These are phyloP conservation scores for Ophiobolus disseminans DNA, from an alignment of 2,329 filamentous ascomycete genomes.

Conservation along the genomic window DNA sequence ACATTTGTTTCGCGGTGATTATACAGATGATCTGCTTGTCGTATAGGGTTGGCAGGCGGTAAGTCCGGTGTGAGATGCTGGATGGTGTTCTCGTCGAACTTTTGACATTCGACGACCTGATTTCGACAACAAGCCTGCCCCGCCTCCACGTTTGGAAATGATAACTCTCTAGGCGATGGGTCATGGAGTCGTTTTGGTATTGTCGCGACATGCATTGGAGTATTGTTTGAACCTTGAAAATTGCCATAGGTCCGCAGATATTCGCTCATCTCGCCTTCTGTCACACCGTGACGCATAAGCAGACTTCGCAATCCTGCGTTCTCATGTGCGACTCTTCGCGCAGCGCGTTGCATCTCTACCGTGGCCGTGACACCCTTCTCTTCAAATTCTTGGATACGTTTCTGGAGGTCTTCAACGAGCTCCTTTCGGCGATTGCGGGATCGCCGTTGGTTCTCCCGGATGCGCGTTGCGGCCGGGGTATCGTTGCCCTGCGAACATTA, in stretches of 20 bases:
- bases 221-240: not conserved
- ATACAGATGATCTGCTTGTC: not conserved
- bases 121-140: too few species aligned
- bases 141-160: too few species aligned
- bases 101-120: too few species aligned
- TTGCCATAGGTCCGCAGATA: constrained; percentile 23
- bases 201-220: not conserved
- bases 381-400: constrained; percentile 67
- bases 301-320: constrained; percentile 68
- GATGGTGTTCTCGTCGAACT: too few species aligned
- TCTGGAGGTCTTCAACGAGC: constrained; percentile 72
- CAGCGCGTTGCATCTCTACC: constrained; percentile 72
- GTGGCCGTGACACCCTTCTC: constrained; percentile 69
- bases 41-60: not conserved
- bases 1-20: not conserved
- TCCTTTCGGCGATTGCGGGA: constrained; percentile 74
- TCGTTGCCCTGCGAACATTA: constrained; percentile 40
- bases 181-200: too few species aligned
- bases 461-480: constrained; percentile 52
- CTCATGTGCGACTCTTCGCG: constrained; percentile 70
- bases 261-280: constrained; percentile 25
- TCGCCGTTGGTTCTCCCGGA: constrained; percentile 77
- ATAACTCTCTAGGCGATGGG: too few species aligned
- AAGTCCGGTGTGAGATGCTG: too few species aligned
- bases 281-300: constrained; percentile 49